Evolutionary conservation across 305 asterid species (phyloP).

Genomic region (Coffea humblotiana): DNA sequence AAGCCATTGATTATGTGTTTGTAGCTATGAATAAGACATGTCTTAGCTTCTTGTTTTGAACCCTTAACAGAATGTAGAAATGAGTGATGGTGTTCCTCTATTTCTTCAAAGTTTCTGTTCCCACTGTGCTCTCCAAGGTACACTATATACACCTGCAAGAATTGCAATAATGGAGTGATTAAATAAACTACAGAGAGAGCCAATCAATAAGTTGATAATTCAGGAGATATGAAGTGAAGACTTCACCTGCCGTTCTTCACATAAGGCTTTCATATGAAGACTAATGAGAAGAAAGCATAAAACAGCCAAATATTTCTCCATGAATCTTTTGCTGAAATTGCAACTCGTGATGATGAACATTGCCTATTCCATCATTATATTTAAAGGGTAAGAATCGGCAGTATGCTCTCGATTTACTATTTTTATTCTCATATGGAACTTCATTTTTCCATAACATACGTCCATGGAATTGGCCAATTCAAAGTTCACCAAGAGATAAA

Average conservation of each 20-base stretch:
- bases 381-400: not conserved
- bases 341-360: not conserved
- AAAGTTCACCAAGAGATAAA: not conserved
- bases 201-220: not conserved
- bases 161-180: not conserved
- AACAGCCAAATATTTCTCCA: not conserved
- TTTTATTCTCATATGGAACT: not conserved
- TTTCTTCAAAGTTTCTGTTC: constrained; percentile 24
- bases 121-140: constrained; percentile 41
- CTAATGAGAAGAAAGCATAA: not conserved
- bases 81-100: constrained; percentile 31
- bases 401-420: not conserved
- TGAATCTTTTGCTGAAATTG: not conserved
- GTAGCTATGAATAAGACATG: constrained; percentile 33
- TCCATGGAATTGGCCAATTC: constrained; percentile 1
- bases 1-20: constrained; percentile 45
- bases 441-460: not conserved
- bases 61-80: constrained; percentile 25
- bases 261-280: not conserved
- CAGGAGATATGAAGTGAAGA: not conserved
- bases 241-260: not conserved
- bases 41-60: constrained; percentile 26
- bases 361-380: not conserved
- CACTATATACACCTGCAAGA: constrained; percentile 33
- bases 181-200: not conserved